These are phyloP conservation scores for Candida endomychidarum DNA, from an alignment of 805 yeast species.

Conservation along the genomic window DNA sequence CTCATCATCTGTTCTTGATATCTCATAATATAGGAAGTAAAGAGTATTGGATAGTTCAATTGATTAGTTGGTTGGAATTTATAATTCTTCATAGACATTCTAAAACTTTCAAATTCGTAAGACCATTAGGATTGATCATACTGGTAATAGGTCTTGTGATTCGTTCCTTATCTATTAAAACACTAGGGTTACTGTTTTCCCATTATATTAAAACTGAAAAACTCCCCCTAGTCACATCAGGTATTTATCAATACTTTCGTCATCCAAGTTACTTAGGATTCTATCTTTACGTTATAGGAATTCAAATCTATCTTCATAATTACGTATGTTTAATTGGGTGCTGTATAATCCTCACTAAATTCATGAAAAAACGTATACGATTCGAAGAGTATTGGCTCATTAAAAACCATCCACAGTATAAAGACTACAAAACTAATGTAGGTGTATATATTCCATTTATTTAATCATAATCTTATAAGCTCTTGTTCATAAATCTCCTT, in stretches of 20 bases:
- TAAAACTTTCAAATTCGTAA: too few species aligned
- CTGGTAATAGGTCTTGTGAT: slow-evolving; percentile 23
- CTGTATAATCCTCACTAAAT: slow-evolving; percentile 20
- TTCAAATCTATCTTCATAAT: slow-evolving; percentile 29
- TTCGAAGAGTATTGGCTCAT: slow-evolving; percentile 36
- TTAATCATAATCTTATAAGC: slow-evolving; percentile 41
- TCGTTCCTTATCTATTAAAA: slow-evolving; percentile 29
- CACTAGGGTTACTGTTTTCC: slow-evolving; percentile 35
- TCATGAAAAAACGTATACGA: slow-evolving; percentile 30
- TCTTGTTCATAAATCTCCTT: slow-evolving; percentile 93
- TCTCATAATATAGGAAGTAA: slow-evolving; percentile 35
- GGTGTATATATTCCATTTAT: slow-evolving; percentile 31
- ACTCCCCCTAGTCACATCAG: slow-evolving; percentile 28
- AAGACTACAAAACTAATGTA: slow-evolving; percentile 22
- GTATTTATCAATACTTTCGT: slow-evolving; percentile 29
- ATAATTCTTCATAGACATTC: slow-evolving; percentile 10
- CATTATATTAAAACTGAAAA: slow-evolving; percentile 28
- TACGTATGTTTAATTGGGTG: slow-evolving; percentile 18
- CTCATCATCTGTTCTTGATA: slow-evolving; percentile 31
- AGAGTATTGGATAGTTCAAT: slow-evolving; percentile 31
- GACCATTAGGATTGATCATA: neutral
- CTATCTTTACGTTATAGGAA: slow-evolving; percentile 31
- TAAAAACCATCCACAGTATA: slow-evolving; percentile 25
- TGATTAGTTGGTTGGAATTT: slow-evolving; percentile 24
- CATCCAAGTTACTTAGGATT: slow-evolving; percentile 44